Percentiles rank a stretch among this genome's conserved stretches.
Conservation (phyloP, 1,139 yeast species). For the Pichia cactophila region DNA sequence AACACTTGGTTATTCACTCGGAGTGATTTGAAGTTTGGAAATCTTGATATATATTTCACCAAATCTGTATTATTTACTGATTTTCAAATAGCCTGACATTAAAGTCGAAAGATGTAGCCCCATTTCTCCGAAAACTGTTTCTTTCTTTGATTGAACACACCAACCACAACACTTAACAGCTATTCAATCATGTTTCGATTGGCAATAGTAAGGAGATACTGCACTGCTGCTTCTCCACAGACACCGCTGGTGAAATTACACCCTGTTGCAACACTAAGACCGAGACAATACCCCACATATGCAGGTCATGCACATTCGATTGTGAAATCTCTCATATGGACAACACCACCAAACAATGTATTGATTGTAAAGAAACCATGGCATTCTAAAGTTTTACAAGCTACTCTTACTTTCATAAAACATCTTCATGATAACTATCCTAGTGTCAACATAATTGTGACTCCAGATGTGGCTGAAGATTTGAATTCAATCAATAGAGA, state of each 20-base stretch:
- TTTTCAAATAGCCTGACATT: background rate
- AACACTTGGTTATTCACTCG: too few relatives aligned
- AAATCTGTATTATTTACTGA: too few relatives aligned
- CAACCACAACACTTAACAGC: background rate
- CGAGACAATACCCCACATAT: slow-evolving; percentile 25
- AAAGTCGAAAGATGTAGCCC: background rate
- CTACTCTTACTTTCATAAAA: slow-evolving; percentile 57
- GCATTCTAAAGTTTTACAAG: slow-evolving; percentile 55
- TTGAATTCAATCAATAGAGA: slow-evolving; percentile 28
- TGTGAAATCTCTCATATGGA: slow-evolving; percentile 39
- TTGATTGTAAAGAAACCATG: slow-evolving; percentile 81
- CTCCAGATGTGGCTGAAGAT: slow-evolving; percentile 70
- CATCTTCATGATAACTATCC: slow-evolving; percentile 54
- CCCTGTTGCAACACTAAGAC: slow-evolving; percentile 11
- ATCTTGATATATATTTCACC: too few relatives aligned
- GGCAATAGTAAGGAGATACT: background rate
- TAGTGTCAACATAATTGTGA: slow-evolving; percentile 67
- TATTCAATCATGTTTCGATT: background rate
- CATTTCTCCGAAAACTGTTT: background rate
- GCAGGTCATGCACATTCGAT: slow-evolving; percentile 33
- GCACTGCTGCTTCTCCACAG: background rate
- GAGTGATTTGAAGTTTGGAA: too few relatives aligned
- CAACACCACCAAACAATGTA: slow-evolving; percentile 55
- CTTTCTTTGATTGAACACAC: background rate
- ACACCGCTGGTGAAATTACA: slow-evolving; percentile 5